Percentiles rank a stretch among this genome's conserved stretches.
These are phyloP conservation scores for Lichtheimia corymbifera DNA, from an alignment of 371 early-diverging fungal species.

Conservation along the genomic window DNA sequence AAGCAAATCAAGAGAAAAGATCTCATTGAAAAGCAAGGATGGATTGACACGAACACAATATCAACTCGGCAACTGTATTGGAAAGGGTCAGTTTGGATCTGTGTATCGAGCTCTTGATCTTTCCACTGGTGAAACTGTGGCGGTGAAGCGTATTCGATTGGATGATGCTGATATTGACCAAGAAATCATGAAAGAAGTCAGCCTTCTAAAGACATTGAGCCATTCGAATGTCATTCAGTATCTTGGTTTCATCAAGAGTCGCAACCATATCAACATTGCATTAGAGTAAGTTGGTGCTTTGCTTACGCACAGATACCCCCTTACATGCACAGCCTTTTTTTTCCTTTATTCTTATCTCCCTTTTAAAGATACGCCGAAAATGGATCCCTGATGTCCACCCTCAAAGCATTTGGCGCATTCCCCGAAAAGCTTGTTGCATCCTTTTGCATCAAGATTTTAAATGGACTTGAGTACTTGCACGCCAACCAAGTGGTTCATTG, in stretches of 20 bases:
- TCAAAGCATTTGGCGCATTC: conserved; percentile 89
- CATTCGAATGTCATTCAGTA: conserved; percentile 88
- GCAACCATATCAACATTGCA: conserved; percentile 76
- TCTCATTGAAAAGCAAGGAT: conserved; percentile 27
- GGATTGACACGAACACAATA: conserved; percentile 27
- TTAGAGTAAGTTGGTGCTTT: conserved; percentile 71
- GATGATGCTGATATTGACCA: conserved; percentile 52
- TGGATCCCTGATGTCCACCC: conserved; percentile 86
- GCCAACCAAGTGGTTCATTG: conserved; percentile 88
- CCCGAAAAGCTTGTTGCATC: conserved; percentile 90
- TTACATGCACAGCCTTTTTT: neutral
- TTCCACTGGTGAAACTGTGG: conserved; percentile 84
- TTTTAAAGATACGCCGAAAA: conserved; percentile 77
- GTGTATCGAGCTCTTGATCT: conserved; percentile 86
- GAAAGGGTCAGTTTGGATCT: conserved; percentile 89
- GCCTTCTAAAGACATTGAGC: conserved; percentile 65
- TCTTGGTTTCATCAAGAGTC: conserved; percentile 75
- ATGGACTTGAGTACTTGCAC: conserved; percentile 91
- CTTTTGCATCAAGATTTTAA: conserved; percentile 88
- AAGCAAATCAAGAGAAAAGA: conserved; percentile 16
- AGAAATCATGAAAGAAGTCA: conserved; percentile 74
- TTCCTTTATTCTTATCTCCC: neutral
- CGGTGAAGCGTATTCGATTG: conserved; percentile 81
- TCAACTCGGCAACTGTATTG: conserved; percentile 88
- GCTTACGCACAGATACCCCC: neutral